These are phyloP conservation scores for Nicotiana otophora DNA, from an alignment of 257 asterid genomes.

Conservation along the genomic window DNA sequence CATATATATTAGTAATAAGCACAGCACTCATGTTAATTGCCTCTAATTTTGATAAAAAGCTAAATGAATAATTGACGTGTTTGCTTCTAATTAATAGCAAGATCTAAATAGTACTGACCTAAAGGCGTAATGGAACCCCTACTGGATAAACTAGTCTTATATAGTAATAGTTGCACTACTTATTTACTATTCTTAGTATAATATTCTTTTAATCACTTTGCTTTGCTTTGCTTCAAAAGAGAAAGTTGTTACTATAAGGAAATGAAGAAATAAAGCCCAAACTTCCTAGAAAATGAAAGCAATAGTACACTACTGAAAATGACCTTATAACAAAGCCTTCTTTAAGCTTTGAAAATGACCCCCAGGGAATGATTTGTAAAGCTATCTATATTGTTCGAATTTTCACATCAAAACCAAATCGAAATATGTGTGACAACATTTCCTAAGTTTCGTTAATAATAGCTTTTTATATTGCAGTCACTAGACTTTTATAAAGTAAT, in stretches of 20 bases:
- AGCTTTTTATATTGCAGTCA: neutral
- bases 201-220: neutral
- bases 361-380: too few relatives aligned
- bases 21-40: neutral
- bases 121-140: neutral
- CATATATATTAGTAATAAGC: neutral
- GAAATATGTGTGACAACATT: neutral
- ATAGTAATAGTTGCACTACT: too few relatives aligned
- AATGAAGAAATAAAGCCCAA: neutral
- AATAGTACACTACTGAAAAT: neutral
- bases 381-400: neutral
- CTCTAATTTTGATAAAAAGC: neutral
- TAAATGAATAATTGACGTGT: neutral
- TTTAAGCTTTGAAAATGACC: too few relatives aligned
- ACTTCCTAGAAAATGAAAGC: neutral
- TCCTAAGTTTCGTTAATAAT: neutral
- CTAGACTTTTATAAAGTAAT: neutral
- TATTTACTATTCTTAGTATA: neutral
- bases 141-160: neutral
- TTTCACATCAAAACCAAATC: neutral
- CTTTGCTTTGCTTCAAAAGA: neutral
- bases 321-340: too few relatives aligned
- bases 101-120: neutral
- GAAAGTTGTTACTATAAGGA: neutral
- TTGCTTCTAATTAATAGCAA: neutral